A percentile compares a stretch with the other conserved stretches of the same genome.
Evolutionary conservation across 139 green algal genomes (phyloP).

Genomic region (Diplosphaera chodatii): DNA sequence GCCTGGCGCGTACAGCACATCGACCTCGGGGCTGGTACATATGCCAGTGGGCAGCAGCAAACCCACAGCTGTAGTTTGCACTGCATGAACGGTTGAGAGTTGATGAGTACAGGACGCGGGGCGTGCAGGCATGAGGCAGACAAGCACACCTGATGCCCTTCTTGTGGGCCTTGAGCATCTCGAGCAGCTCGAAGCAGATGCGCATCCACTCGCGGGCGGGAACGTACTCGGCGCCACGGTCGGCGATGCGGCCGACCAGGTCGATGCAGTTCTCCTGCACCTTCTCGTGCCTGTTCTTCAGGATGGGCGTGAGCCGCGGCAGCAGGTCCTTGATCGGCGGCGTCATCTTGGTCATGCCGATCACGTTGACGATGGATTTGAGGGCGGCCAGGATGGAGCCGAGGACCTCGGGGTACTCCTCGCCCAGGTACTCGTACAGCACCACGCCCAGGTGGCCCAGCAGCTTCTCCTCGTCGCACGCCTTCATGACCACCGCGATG

Average conservation of each 20-base stretch:
- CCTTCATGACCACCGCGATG: constrained; percentile 91
- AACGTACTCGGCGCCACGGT: constrained; percentile 92
- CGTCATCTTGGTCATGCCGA: constrained; percentile 98
- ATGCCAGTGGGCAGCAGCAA: no score
- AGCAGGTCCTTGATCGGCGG: constrained; percentile 99
- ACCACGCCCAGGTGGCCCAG: constrained; percentile 95
- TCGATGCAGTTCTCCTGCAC: constrained; percentile 95
- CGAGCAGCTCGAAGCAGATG: constrained; percentile 99
- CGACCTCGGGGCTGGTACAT: no score
- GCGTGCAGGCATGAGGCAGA: neutral
- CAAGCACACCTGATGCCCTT: constrained; percentile 79
- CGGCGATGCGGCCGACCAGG: constrained; percentile 95
- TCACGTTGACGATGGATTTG: constrained; percentile 94
- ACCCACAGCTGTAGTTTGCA: no score
- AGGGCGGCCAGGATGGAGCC: constrained; percentile 93
- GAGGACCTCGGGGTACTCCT: constrained; percentile 95
- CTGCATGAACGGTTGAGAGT: no score
- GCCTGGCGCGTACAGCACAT: no score
- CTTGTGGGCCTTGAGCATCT: constrained; percentile 97
- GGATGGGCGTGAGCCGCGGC: constrained; percentile 93
- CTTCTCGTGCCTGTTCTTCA: constrained; percentile 82
- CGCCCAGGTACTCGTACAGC: constrained; percentile 95
- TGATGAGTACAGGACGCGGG: no score
- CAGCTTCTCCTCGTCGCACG: constrained; percentile 94
- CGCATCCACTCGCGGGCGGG: constrained; percentile 99